phyloP scores from a whole-genome alignment of 1,284 basidiomycete genomes.

The Marasmius fiardii region DNA sequence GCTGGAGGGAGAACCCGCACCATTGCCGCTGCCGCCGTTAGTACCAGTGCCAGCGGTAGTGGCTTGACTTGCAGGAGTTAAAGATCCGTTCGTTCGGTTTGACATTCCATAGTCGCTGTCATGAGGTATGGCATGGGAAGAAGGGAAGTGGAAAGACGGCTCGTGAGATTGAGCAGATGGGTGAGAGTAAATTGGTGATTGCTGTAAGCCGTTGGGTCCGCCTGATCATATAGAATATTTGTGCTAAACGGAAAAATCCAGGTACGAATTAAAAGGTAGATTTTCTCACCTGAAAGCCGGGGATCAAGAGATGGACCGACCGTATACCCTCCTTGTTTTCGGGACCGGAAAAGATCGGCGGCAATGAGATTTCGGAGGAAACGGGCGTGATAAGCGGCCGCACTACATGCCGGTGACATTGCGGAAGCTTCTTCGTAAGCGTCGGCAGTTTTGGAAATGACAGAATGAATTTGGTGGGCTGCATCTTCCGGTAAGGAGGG shows the following conservation, averaged over 20 bases:
- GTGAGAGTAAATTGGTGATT: conserved; percentile 14
- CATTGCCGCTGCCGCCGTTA: too few species aligned
- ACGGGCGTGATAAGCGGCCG: conserved; percentile 68
- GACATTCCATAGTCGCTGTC: not conserved
- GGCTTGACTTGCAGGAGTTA: conserved; percentile 1
- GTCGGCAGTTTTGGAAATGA: conserved; percentile 66
- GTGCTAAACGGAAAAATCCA: not conserved
- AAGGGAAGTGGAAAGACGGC: conserved; percentile 36
- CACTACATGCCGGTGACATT: conserved; percentile 55
- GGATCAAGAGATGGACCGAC: conserved; percentile 43
- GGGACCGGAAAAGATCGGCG: conserved; percentile 56
- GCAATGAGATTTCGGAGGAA: conserved; percentile 68
- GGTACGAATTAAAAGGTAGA: conserved; percentile 7
- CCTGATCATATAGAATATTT: not conserved
- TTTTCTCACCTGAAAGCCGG: conserved; percentile 42
- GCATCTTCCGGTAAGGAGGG: conserved; percentile 54
- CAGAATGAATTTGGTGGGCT: conserved; percentile 55
- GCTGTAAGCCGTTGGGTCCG: not conserved
- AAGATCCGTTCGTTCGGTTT: not conserved
- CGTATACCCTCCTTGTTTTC: conserved; percentile 36
- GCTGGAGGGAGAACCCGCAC: too few species aligned
- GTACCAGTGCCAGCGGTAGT: conserved; percentile 12
- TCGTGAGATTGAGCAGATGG: conserved; percentile 24
- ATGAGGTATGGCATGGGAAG: conserved; percentile 20
- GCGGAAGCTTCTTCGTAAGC: conserved; percentile 69